Conservation (phyloP, 805 yeast species). For the Lachancea cidri region DNA sequence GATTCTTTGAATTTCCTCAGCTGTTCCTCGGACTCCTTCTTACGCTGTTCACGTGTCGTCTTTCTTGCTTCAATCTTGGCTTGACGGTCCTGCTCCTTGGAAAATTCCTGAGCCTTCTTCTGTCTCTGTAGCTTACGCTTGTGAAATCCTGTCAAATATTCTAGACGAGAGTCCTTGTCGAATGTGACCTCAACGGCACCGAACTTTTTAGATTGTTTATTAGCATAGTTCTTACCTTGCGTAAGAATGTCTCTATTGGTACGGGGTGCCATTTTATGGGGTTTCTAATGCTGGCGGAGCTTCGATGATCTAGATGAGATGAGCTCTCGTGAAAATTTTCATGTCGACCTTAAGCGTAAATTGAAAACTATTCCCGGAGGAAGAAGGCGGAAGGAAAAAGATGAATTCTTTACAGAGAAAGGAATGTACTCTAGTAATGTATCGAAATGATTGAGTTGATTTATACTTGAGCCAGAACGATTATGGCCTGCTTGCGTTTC, state of each 20-base stretch:
- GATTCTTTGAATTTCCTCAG: slow-evolving; percentile 31
- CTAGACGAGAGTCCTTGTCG: slow-evolving; percentile 72
- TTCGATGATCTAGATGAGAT: slow-evolving; percentile 1
- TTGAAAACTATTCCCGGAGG: too few species aligned
- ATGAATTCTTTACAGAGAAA: too few species aligned
- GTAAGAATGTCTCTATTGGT: slow-evolving; percentile 81
- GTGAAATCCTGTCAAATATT: slow-evolving; percentile 91
- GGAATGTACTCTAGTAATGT: too few species aligned
- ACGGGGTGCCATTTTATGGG: slow-evolving; percentile 17
- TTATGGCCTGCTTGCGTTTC: too few species aligned
- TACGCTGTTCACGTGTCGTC: slow-evolving; percentile 55
- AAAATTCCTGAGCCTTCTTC: slow-evolving; percentile 74
- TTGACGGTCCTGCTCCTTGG: slow-evolving; percentile 70
- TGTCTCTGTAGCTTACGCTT: slow-evolving; percentile 86
- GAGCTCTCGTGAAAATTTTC: slow-evolving; percentile 2
- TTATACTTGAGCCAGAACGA: too few species aligned
- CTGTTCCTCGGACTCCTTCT: slow-evolving; percentile 59
- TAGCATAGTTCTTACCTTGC: slow-evolving; percentile 76
- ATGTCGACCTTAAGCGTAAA: too few species aligned
- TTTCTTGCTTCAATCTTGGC: slow-evolving; percentile 73
- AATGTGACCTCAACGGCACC: slow-evolving; percentile 82
- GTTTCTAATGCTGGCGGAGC: neutral
- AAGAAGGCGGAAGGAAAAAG: too few species aligned
- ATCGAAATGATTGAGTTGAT: too few species aligned
- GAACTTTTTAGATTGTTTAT: slow-evolving; percentile 57